These are phyloP conservation scores for Teunomyces pallodes DNA, from an alignment of 805 yeast genomes.

Conservation along the genomic window DNA sequence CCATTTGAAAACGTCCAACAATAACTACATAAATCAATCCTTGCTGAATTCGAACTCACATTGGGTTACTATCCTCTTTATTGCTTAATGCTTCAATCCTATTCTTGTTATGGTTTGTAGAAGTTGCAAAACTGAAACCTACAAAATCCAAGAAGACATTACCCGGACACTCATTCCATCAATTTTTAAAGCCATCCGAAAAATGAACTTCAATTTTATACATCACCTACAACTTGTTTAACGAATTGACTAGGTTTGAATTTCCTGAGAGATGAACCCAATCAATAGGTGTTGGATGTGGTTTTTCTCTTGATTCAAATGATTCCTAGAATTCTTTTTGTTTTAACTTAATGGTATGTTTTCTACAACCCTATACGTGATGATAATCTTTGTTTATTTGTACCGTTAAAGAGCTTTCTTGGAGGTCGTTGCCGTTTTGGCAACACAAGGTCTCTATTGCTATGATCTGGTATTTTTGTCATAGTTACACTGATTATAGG, in stretches of 20 bases:
- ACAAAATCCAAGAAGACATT: not conserved
- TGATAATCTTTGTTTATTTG: conserved; percentile 30
- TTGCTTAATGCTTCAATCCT: too few relatives aligned
- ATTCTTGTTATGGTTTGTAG: not conserved
- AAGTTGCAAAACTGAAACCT: conserved; percentile 1
- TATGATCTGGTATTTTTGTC: conserved; percentile 69
- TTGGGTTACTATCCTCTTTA: too few relatives aligned
- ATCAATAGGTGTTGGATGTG: conserved; percentile 1
- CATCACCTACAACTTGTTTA: too few relatives aligned
- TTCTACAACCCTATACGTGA: conserved; percentile 19
- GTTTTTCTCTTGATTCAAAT: not conserved
- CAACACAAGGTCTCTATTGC: conserved; percentile 45
- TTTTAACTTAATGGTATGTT: not conserved
- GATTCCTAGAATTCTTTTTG: not conserved
- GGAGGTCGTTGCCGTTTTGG: conserved; percentile 51
- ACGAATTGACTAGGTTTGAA: too few relatives aligned
- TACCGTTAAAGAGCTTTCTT: conserved; percentile 39
- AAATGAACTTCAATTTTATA: not conserved
- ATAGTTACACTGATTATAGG: conserved; percentile 76
- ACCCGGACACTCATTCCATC: not conserved
- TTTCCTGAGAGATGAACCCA: not conserved
- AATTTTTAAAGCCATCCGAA: not conserved
- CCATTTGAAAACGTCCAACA: not conserved
- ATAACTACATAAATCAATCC: not conserved
- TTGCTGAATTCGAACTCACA: too few relatives aligned